These are phyloP conservation scores for Gamsiella multidivaricata DNA, from an alignment of 192 early-diverging fungal genomes.

Conservation along the genomic window DNA sequence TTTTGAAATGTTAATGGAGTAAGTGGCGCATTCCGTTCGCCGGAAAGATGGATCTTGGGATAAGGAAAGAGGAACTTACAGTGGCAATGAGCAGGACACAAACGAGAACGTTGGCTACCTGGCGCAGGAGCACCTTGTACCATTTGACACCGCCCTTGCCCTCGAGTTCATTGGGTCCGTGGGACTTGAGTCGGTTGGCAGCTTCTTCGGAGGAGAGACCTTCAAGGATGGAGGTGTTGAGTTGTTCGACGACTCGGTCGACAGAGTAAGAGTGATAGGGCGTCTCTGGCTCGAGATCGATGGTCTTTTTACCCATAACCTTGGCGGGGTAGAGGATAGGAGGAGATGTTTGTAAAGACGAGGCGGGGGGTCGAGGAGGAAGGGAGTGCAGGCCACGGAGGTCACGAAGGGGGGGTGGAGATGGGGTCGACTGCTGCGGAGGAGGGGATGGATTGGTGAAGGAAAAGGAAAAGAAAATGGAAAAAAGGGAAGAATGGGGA, in stretches of 20 bases:
- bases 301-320: conserved; percentile 17
- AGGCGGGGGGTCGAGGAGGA: too few species aligned
- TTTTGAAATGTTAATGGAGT: too few species aligned
- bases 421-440: too few species aligned
- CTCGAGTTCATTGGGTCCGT: conserved; percentile 73
- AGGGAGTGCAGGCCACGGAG: neutral
- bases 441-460: conserved; percentile 2
- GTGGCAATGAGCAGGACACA: conserved; percentile 72
- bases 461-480: neutral
- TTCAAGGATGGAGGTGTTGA: conserved; percentile 31
- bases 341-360: neutral
- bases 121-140: conserved; percentile 69
- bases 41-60: neutral
- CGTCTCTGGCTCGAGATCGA: conserved; percentile 43
- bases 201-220: conserved; percentile 65
- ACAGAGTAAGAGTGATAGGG: conserved; percentile 42
- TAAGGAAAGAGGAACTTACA: conserved; percentile 15
- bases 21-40: too few species aligned
- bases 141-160: conserved; percentile 75
- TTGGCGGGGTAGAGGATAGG: neutral
- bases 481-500: neutral
- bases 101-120: conserved; percentile 75
- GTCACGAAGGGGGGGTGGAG: neutral
- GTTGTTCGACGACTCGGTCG: conserved; percentile 22
- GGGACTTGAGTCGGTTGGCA: conserved; percentile 43